Evolutionary conservation across 345 rosid genomes (phyloP), one percentile per base, ranked within the genome.

Genomic region (Mallotus nudiflorus): DNA sequence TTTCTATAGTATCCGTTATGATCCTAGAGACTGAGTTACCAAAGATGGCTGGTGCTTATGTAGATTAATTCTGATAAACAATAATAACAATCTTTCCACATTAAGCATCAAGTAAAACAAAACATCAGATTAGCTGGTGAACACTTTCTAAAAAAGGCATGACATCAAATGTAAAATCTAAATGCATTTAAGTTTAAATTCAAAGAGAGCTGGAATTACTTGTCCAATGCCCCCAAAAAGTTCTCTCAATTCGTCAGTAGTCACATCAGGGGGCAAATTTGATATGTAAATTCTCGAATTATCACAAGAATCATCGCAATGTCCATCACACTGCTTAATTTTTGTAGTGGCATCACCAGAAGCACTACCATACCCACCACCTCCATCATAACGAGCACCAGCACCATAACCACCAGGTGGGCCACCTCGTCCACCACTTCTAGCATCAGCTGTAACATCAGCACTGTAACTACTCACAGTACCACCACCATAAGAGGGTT

Each of bases 191-290:
- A 65, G 51, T 44, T 65, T 54, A 74, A 52, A 52, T 65, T 55
- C 68, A 71, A 60, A 73, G 75, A 61, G 81, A 78, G 18, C 57
- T 45, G 53, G 61, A 70, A 76, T 86, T 91, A 96, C 99, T 83
- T 86, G 96, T 84, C 99, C 96, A 81, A 96, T 89, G 87, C 99
- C 96, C 48, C 96, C 96, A 77, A 96, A 96, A 77, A 96, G 95
- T 24, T 91, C 97, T 69, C 79, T 84, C 82, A 96, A 83, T 75
- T 96, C 93, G 60, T 96, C 99, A 61, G 51, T 64, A 28, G 97
- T 91, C 81, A 96, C 98, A 87, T 91, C 96, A 22, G 88, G 82
- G 37, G 99, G 99, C 86, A 96, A 82, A 80, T 92, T 96, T 69
- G 99, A 91, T 76, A 96, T 91, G 84, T 96, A 92, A 67, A 96